Evolutionary conservation across 108 stramenopile genomes (phyloP).

Genomic region (Seminavis robusta): DNA sequence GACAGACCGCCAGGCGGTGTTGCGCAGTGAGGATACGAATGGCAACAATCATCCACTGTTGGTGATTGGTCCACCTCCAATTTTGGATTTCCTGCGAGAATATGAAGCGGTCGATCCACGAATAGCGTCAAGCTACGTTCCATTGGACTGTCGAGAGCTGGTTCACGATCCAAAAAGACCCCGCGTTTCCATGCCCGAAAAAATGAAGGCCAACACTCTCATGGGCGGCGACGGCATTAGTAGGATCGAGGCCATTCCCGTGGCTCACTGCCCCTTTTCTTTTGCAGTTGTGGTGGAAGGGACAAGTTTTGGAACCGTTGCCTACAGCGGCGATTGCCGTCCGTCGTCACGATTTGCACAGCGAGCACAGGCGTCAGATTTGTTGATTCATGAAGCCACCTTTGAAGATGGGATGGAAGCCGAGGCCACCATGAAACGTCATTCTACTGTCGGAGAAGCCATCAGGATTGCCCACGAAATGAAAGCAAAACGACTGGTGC

Average conservation of each 20-base stretch:
- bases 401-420: constrained; percentile 94
- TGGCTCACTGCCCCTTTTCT: constrained; percentile 84
- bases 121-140: constrained; percentile 53
- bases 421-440: constrained; percentile 82
- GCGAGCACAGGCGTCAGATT: constrained; percentile 59
- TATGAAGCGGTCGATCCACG: constrained; percentile 56
- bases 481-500: constrained; percentile 70
- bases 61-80: constrained; percentile 79
- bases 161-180: constrained; percentile 13
- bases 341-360: constrained; percentile 75
- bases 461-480: constrained; percentile 69
- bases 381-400: constrained; percentile 97
- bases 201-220: constrained; percentile 23
- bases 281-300: constrained; percentile 81
- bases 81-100: constrained; percentile 75
- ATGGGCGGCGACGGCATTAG: constrained; percentile 51
- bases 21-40: constrained; percentile 6
- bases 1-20: constrained; percentile 45
- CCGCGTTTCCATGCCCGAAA: neutral
- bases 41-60: constrained; percentile 49
- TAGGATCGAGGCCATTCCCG: constrained; percentile 62
- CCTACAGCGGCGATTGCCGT: constrained; percentile 95
- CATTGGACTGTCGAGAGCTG: constrained; percentile 70
- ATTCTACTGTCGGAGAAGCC: constrained; percentile 94
- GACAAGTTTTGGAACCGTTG: constrained; percentile 76